phyloP scores from a whole-genome alignment of 1,284 basidiomycete species.

The Cryptococcus hybrid region DNA sequence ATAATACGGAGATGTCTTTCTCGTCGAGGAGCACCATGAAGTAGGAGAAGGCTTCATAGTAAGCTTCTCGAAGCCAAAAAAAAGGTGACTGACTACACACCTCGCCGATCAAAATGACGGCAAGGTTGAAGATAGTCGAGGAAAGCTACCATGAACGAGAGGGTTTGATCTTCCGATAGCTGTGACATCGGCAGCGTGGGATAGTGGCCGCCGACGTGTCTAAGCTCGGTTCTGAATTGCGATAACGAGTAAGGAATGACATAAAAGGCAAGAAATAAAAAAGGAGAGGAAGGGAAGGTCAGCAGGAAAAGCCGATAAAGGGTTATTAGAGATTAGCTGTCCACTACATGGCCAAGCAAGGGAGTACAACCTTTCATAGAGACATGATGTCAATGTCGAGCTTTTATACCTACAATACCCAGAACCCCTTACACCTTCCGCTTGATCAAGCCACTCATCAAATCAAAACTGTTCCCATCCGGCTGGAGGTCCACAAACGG shows the following conservation, averaged over 20 bases:
- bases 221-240: conserved; percentile 27
- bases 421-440: conserved; percentile 52
- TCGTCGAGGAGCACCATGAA: too few species aligned
- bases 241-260: neutral
- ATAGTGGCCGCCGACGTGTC: conserved; percentile 31
- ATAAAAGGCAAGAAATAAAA: neutral
- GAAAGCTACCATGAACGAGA: neutral
- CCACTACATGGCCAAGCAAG: too few species aligned
- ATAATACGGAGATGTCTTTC: too few species aligned
- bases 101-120: too few species aligned
- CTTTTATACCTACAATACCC: neutral
- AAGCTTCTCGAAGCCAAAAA: too few species aligned
- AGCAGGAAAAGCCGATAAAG: neutral
- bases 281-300: neutral
- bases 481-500: conserved; percentile 70
- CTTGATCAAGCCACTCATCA: conserved; percentile 86
- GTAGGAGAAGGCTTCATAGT: too few species aligned
- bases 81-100: too few species aligned
- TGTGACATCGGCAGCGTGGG: conserved; percentile 34
- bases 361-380: neutral
- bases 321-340: neutral
- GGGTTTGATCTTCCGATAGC: conserved; percentile 33
- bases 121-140: too few species aligned
- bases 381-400: neutral
- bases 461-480: conserved; percentile 95